These are phyloP conservation scores for Paspalum vaginatum DNA, from an alignment of 176 grass and related monocot species.

Conservation along the genomic window DNA sequence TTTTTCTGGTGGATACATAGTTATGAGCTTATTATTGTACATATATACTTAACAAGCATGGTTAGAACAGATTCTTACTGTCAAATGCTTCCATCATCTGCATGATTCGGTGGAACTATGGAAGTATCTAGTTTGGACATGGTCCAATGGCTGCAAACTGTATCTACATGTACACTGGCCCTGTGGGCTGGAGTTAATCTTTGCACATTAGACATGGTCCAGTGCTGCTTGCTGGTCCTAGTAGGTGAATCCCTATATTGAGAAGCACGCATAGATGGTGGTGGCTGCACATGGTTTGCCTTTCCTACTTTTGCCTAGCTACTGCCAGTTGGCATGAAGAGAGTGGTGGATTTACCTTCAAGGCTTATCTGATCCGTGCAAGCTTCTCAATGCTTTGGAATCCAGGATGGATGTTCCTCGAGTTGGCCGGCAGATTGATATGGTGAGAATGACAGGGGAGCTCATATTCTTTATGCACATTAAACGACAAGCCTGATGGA, in stretches of 20 bases:
- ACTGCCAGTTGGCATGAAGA: slow-evolving; percentile 30
- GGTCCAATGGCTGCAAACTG: neutral
- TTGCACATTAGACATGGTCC: slow-evolving; percentile 4
- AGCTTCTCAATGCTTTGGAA: slow-evolving; percentile 61
- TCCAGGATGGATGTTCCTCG: slow-evolving; percentile 49
- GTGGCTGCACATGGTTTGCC: slow-evolving; percentile 27
- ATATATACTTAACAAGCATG: slow-evolving; percentile 1
- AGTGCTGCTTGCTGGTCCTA: slow-evolving; percentile 24
- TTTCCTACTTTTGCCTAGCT: slow-evolving; percentile 20
- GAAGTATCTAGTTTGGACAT: slow-evolving; percentile 32
- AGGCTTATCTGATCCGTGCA: slow-evolving; percentile 59
- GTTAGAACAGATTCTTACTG: slow-evolving; percentile 21
- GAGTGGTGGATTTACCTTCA: slow-evolving; percentile 27
- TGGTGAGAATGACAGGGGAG: slow-evolving; percentile 42
- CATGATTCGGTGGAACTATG: slow-evolving; percentile 31
- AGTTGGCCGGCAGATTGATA: slow-evolving; percentile 37
- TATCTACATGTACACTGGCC: neutral
- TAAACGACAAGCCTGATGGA: slow-evolving; percentile 34
- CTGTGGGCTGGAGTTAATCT: slow-evolving; percentile 6
- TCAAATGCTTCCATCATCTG: slow-evolving; percentile 27
- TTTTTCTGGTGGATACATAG: neutral
- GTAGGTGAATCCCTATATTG: slow-evolving; percentile 25
- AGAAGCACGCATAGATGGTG: slow-evolving; percentile 41
- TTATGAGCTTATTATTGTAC: neutral
- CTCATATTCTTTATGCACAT: slow-evolving; percentile 34